Base-by-base conservation (phyloP, 2,329 filamentous ascomycete genomes). In the Fonsecaea multimorphosa region DNA sequence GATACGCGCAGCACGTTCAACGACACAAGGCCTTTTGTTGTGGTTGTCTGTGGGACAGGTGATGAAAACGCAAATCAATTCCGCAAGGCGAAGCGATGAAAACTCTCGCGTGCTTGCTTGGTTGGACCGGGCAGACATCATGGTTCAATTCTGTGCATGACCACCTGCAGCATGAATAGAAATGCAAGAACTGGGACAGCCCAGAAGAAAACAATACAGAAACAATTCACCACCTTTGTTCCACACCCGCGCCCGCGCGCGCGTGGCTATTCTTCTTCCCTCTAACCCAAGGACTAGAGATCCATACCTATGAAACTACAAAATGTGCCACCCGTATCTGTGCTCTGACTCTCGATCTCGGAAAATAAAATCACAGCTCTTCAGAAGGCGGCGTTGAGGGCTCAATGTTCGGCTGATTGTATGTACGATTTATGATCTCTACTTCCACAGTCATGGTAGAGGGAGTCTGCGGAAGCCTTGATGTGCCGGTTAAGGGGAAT, bases 251-350 rank as follows among this genome's bases (percentile, higher is more conserved):
- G 5, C 12, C 6, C 16, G 5, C 16, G 16, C 36, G 14, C 16
- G 36, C 4, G 3, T 5, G 5, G 12, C 12, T 16, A 1, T 2
- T 40, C 14, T 12, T 40, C 36, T 16, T 16, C 5, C n/a, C n/a
- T 31, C 29, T 31, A 8, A 8, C 8, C 3, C 29, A 8, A 8
- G 29, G 8, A 31, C 29, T 8, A 31, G 29, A 31, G 29, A 31
- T 31, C 8, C 29, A 31, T 31, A 4, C 29, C 3, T 31, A 31
- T 31, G 9, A 32, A 29, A 49, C 31, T 31, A 3, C 29, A 31
- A 24, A 51, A 36, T 88, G 85, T 88, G 77, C 80, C 81, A 79
- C 85, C 86, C 85, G 86, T 88, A 89, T 89, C 86, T 89, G 87
- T 89, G 85, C 86, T 85, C 80, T 79, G 79, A 83, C 79, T 81